phyloP scores from a whole-genome alignment of 148 eudicot species.

The Simmondsia chinensis region DNA sequence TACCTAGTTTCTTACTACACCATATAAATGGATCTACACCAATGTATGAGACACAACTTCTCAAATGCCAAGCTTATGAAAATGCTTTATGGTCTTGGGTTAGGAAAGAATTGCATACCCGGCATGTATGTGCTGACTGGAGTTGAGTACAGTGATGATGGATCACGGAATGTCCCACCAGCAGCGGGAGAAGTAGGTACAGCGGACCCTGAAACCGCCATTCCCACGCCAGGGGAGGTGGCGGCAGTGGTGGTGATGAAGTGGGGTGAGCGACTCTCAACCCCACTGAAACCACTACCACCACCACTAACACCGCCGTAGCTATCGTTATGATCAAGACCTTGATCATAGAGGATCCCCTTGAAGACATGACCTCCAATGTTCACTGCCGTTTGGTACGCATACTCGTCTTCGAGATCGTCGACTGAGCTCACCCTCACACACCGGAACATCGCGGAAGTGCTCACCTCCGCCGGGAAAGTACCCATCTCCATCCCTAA shows the following conservation, averaged over 20 bases:
- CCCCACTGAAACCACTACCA: neutral
- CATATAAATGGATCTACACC: no score
- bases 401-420: conserved; percentile 38
- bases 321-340: conserved; percentile 31
- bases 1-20: no score
- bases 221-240: no score
- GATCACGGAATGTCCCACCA: conserved; percentile 19
- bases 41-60: no score
- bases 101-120: conserved; percentile 63
- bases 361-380: conserved; percentile 57
- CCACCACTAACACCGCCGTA: neutral
- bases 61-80: no score
- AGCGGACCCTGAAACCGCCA: no score
- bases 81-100: conserved; percentile 51
- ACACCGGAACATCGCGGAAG: conserved; percentile 40
- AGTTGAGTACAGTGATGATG: conserved; percentile 28
- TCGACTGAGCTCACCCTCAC: conserved; percentile 53
- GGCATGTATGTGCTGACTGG: conserved; percentile 34
- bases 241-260: no score
- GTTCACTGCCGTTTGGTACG: conserved; percentile 55
- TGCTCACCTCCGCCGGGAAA: conserved; percentile 45
- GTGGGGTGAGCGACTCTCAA: no score
- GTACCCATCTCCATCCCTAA: conserved; percentile 42
- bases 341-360: conserved; percentile 64
- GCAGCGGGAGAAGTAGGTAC: conserved; percentile 8